Base-by-base conservation (phyloP, 129 eudicot species). In the Oenanthe sinensis region DNA sequence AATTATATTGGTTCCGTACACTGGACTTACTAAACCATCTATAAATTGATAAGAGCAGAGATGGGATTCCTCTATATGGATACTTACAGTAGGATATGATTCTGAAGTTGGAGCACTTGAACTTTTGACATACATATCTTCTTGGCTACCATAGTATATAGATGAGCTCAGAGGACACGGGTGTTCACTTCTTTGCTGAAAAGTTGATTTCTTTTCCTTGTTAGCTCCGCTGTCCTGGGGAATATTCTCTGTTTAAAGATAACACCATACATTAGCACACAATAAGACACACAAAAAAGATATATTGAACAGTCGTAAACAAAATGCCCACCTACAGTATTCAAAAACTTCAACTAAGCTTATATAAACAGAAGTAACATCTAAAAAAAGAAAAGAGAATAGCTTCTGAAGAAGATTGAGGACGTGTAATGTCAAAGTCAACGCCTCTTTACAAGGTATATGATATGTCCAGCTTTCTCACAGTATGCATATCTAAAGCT, bases 111-210 rank as follows among this genome's bases (percentile, higher is more conserved):
- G 84, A 58, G 81, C 80, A 76, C 81, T 79, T 76, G 95, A 90
- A 37, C 87, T 87, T 76, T 81, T 75, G 10, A 87, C 74, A 46
- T 90, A 90, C 95, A 87, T 90, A 50, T 86, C 88, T 82, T 90
- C 95, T 84, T 80, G 95, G 33, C 91, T 89, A 67, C 95, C 91
- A 9, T 90, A 90, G 78, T 84, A 87, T 67, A 90, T 78, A 52
- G 95, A 90, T 73, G 91, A 87, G 79, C 95, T 81, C 15, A 90
- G 77, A 50, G 95, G 90, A 73, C 83, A 85, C 36, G 91, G 85
- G 8, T 82, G 86, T 3, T 44, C 85, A 33, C 72, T 67, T 54
- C 88, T 84, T 71, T 87, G 86, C 71, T 82, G 87, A 82, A 85
- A 90, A 75, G 82, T 75, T 73, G 90, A 54, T 71, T 85, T 68